Percentiles rank a stretch among this genome's conserved stretches.
Evolutionary conservation across 2,329 filamentous ascomycete species (phyloP).

Genomic region (Cytospora piceae): DNA sequence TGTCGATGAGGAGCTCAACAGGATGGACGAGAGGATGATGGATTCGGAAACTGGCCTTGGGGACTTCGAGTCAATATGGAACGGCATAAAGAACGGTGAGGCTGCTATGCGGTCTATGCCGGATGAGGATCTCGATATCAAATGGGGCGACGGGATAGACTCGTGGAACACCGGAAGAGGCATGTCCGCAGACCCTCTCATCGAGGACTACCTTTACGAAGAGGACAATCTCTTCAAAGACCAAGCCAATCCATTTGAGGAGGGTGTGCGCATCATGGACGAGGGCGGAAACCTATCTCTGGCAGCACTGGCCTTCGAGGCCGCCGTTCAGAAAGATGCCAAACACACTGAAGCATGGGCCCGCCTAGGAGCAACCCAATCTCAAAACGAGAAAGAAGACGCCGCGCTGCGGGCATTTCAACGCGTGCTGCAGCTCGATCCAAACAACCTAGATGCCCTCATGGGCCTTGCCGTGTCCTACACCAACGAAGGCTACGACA

Average conservation of each 20-base stretch:
- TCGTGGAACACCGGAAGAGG: constrained; percentile 70
- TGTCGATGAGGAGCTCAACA: constrained; percentile 84
- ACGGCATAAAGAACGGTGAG: constrained; percentile 77
- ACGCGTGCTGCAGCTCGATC: constrained; percentile 85
- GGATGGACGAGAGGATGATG: constrained; percentile 71
- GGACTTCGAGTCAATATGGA: constrained; percentile 90
- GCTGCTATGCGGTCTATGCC: constrained; percentile 72
- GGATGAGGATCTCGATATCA: constrained; percentile 58
- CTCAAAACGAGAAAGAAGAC: constrained; percentile 97
- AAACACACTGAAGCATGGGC: constrained; percentile 93
- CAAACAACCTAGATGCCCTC: constrained; percentile 82
- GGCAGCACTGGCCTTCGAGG: constrained; percentile 92
- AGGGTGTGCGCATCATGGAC: constrained; percentile 90
- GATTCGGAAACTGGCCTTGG: constrained; percentile 76
- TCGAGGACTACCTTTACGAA: constrained; percentile 94
- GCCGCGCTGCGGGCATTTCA: constrained; percentile 94
- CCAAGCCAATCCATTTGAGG: constrained; percentile 83
- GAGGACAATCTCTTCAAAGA: constrained; percentile 88
- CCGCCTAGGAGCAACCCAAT: constrained; percentile 86
- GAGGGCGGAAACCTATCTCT: constrained; percentile 93
- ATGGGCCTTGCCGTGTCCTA: constrained; percentile 97
- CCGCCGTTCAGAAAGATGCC: constrained; percentile 87
- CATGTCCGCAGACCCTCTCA: constrained; percentile 70
- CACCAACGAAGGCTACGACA: constrained; percentile 98
- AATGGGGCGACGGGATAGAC: constrained; percentile 56